phyloP scores from a whole-genome alignment of 345 rosid genomes.

The Salix viminalis region DNA sequence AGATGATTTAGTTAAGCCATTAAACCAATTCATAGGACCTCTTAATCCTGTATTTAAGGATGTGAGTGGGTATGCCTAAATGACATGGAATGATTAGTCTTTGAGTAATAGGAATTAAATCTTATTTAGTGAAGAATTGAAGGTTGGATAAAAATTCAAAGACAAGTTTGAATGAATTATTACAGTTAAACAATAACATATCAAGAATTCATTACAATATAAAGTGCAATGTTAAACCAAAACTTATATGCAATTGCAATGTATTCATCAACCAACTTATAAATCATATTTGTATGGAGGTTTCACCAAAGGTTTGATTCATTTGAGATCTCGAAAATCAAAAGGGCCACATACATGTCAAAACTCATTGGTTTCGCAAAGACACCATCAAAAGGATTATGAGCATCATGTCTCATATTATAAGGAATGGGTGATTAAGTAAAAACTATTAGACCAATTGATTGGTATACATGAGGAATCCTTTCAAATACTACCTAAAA shows the following conservation, averaged over 20 bases:
- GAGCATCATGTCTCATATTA: no score
- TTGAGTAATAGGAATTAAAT: no score
- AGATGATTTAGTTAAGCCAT: not conserved
- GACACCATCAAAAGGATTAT: no score
- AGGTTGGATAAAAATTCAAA: not conserved
- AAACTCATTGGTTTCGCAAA: not conserved
- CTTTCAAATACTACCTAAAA: no score
- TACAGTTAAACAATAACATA: no score
- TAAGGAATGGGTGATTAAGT: no score
- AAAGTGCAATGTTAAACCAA: not conserved
- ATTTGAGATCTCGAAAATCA: not conserved
- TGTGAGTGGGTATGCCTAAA: not conserved
- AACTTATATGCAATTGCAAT: not conserved
- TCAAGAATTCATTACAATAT: not conserved
- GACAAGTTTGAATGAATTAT: not conserved
- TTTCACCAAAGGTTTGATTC: no score
- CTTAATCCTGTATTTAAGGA: no score
- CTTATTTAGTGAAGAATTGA: no score
- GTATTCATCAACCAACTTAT: not conserved
- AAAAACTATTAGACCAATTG: no score
- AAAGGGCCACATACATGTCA: not conserved
- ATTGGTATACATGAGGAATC: no score
- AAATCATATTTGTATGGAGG: not conserved
- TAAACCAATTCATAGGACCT: not conserved
- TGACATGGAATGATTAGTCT: not conserved